Percentiles rank a stretch among this genome's conserved stretches.
Evolutionary conservation across 1,139 yeast species (phyloP).

Genomic region (Suhomyces guaymorum): DNA sequence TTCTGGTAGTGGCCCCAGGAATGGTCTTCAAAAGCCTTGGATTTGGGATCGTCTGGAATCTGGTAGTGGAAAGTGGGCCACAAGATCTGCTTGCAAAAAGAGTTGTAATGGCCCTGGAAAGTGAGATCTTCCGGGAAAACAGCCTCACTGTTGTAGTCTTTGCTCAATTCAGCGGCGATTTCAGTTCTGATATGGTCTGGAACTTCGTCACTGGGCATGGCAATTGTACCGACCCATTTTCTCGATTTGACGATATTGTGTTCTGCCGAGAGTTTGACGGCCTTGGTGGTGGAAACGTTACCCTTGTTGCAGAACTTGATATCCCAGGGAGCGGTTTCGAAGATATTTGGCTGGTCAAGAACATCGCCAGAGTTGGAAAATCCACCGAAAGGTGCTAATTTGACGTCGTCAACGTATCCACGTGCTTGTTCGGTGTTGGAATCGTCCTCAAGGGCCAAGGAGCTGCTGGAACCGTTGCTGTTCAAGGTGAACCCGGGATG

Average conservation of each 20-base stretch:
- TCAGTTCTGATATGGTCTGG: slow-evolving; percentile 54
- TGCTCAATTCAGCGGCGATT: slow-evolving; percentile 46
- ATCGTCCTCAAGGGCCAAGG: slow-evolving; percentile 35
- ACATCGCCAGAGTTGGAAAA: slow-evolving; percentile 56
- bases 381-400: slow-evolving; percentile 75
- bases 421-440: slow-evolving; percentile 18
- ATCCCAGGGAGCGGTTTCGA: slow-evolving; percentile 75
- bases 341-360: slow-evolving; percentile 51
- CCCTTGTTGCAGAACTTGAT: slow-evolving; percentile 73
- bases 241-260: slow-evolving; percentile 48
- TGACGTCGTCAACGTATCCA: slow-evolving; percentile 31
- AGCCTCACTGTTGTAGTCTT: slow-evolving; percentile 58
- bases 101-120: slow-evolving; percentile 85
- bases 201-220: slow-evolving; percentile 86
- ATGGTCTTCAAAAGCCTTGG: slow-evolving; percentile 93
- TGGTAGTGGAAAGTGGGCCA: slow-evolving; percentile 98
- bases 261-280: slow-evolving; percentile 65
- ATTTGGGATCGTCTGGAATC: slow-evolving; percentile 91
- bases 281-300: slow-evolving; percentile 86
- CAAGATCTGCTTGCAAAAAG: slow-evolving; percentile 87
- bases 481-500: slow-evolving; percentile 26
- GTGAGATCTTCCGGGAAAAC: slow-evolving; percentile 76
- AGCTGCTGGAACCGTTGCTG: slow-evolving; percentile 32
- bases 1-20: slow-evolving; percentile 85
- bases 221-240: slow-evolving; percentile 86